Evolutionary conservation across 78 protist genomes (phyloP).

Genomic region (Tieghemostelium lacteum): DNA sequence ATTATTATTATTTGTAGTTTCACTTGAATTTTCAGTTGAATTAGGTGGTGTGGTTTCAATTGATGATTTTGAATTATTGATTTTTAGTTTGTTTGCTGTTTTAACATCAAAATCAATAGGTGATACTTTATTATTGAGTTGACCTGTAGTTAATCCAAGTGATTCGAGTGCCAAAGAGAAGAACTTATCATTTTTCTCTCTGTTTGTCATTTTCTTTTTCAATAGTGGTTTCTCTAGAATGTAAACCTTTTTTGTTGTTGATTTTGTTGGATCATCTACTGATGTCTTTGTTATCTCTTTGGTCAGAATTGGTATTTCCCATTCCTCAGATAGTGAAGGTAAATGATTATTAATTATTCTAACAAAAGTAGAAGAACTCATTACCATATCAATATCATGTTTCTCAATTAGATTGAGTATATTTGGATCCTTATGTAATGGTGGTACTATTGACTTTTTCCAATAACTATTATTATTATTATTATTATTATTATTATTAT

Average conservation of each 20-base stretch:
- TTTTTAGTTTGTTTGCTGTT: background rate
- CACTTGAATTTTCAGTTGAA: background rate
- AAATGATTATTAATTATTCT: conserved; percentile 43
- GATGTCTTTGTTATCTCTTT: conserved; percentile 8
- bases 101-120: conserved; percentile 22
- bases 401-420: conserved; percentile 22
- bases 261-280: background rate
- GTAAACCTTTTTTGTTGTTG: conserved; percentile 4
- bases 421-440: conserved; percentile 36
- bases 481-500: background rate
- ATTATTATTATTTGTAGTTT: background rate
- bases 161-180: conserved; percentile 69
- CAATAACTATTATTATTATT: conserved; percentile 21
- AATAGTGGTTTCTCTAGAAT: conserved; percentile 70
- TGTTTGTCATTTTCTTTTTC: conserved; percentile 31
- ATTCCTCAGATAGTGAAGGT: conserved; percentile 31
- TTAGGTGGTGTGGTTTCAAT: background rate
- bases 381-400: conserved; percentile 52
- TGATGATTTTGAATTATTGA: background rate
- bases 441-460: conserved; percentile 24
- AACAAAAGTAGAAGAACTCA: conserved; percentile 62
- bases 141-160: conserved; percentile 43
- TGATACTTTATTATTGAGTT: conserved; percentile 8
- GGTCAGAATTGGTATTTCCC: conserved; percentile 41
- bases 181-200: conserved; percentile 65